Conservation (phyloP, 768 basidiomycete genomes). For the Rhizopogon vulgaris region DNA sequence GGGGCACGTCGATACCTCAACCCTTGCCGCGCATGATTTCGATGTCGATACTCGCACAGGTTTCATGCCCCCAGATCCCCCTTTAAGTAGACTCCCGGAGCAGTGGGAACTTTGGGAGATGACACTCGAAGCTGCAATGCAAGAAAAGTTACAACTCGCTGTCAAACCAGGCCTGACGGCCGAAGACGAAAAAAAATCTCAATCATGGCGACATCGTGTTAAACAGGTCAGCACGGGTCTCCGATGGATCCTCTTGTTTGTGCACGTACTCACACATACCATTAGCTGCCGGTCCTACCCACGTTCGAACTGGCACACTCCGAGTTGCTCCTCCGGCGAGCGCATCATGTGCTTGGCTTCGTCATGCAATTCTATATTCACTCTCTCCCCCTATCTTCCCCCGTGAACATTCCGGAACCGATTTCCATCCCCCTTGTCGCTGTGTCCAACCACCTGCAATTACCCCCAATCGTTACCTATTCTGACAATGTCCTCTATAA, state of each 20-base stretch:
- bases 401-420: constrained; percentile 60
- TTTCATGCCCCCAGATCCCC: constrained; percentile 82
- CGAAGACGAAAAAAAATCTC: constrained; percentile 35
- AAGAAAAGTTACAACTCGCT: constrained; percentile 47
- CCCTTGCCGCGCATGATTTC: constrained; percentile 80
- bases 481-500: constrained; percentile 92
- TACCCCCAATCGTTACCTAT: constrained; percentile 88
- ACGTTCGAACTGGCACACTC: constrained; percentile 41
- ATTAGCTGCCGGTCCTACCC: constrained; percentile 50
- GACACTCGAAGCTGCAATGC: constrained; percentile 44
- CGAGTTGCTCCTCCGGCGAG: constrained; percentile 56
- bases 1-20: constrained; percentile 42
- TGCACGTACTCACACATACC: constrained; percentile 1
- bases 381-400: constrained; percentile 41
- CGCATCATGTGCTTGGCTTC: constrained; percentile 68
- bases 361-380: constrained; percentile 78
- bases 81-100: constrained; percentile 52
- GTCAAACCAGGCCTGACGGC: constrained; percentile 34
- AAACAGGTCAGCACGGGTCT: constrained; percentile 33
- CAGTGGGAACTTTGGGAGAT: constrained; percentile 74
- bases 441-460: constrained; percentile 60
- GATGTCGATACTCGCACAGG: constrained; percentile 89
- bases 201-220: constrained; percentile 49
- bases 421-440: constrained; percentile 72
- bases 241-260: background rate